Base-by-base conservation (phyloP, 805 yeast species). In the Teunomyces aglyptinius region DNA sequence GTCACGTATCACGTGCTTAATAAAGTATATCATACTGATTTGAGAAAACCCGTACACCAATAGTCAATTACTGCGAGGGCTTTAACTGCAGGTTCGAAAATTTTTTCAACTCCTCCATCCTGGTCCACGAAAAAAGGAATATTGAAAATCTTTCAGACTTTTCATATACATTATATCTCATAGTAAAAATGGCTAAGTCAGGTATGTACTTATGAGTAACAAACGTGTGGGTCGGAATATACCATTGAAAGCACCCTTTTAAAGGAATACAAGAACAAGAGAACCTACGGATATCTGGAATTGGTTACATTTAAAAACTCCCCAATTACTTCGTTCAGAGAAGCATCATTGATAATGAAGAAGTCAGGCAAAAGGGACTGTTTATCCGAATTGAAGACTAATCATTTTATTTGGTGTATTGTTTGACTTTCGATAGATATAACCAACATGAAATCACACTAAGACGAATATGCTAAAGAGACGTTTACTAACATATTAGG, bases 131-230 rank as follows among this genome's bases (percentile, higher is more conserved):
- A 36, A 36, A 36, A 36, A 36, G 28, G 39, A 36, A n/a, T 36
- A 22, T 36, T 22, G 39, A 36, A 36, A 36, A 36, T 44, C 40
- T 49, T 44, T 31, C 40, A 36, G 47, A 41, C 33, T 39, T 44
- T 44, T 35, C 43, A 27, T 38, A 45, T 38, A 42, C 35, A 34
- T 43, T 49, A 43, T 36, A 36, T 36, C 39, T 36, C 39, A 36
- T 36, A 36, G 41, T 51, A 55, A 59, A 73, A 61, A 81, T 81
- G 85, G 84, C 81, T 77, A 80, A 75, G 71, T 77, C 84, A 67
- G 85, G 85, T 80, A 80, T 74, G 85, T 80, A 48, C 43, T 22
- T 22, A 36, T 36, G 18, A n/a, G 12, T n/a, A 36, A 22, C 8
- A 40, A 40, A 46, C 18, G 31, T 27, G 24, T 15, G 28, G 18